A percentile compares a stretch with the other conserved stretches of the same genome.
Evolutionary conservation across 169 alveolate species (phyloP).

Genomic region (Condylostoma magnum): DNA sequence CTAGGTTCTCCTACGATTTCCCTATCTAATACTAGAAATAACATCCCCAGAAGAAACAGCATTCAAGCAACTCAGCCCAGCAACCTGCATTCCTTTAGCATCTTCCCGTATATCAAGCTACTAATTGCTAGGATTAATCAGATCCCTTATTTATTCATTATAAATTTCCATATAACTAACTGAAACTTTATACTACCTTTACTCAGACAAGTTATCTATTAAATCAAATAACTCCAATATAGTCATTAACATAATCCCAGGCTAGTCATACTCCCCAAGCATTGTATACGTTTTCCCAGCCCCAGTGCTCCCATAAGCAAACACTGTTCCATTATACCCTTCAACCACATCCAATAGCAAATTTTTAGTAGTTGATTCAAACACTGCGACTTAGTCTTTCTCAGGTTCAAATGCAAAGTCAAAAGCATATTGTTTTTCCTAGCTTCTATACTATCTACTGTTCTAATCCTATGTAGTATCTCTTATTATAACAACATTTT

Average conservation of each 20-base stretch:
- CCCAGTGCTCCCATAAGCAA: slow-evolving; percentile 98
- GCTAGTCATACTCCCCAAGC: slow-evolving; percentile 91
- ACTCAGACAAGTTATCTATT: slow-evolving; percentile 45
- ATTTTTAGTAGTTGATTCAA: slow-evolving; percentile 80
- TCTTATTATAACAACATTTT: not conserved
- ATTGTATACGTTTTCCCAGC: slow-evolving; percentile 97
- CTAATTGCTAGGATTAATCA: slow-evolving; percentile 72
- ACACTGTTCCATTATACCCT: slow-evolving; percentile 93
- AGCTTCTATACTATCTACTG: slow-evolving; percentile 17
- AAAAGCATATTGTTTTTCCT: slow-evolving; percentile 85
- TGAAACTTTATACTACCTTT: slow-evolving; percentile 58
- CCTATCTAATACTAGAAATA: slow-evolving; percentile 77
- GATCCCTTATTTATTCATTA: slow-evolving; percentile 92
- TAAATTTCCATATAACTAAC: slow-evolving; percentile 87
- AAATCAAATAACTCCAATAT: slow-evolving; percentile 83
- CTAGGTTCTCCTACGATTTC: slow-evolving; percentile 88
- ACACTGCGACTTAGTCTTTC: slow-evolving; percentile 82
- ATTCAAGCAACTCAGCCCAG: slow-evolving; percentile 80
- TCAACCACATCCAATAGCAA: slow-evolving; percentile 85
- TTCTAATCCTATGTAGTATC: not conserved
- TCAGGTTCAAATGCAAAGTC: slow-evolving; percentile 90
- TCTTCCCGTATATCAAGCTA: slow-evolving; percentile 91
- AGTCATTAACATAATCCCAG: slow-evolving; percentile 88
- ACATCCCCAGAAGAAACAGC: slow-evolving; percentile 82
- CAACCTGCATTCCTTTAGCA: slow-evolving; percentile 88